A percentile compares a stretch with the other conserved stretches of the same genome.
Evolutionary conservation across 805 yeast species (phyloP).

Genomic region (Candida khao-thaluensis): DNA sequence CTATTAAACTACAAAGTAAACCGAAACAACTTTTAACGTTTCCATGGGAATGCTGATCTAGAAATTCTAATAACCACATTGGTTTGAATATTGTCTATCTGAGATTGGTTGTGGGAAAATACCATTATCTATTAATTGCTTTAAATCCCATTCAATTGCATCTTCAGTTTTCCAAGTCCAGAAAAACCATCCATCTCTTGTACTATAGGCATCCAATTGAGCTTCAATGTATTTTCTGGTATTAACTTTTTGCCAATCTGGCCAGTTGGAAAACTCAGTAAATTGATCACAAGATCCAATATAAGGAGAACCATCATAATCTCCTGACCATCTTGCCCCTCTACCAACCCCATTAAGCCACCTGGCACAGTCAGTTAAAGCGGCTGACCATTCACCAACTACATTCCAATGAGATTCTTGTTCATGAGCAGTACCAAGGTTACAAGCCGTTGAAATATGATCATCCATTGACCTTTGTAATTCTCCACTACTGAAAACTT

Average conservation of each 20-base stretch:
- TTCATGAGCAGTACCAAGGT: conserved; percentile 28
- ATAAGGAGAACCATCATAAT: conserved; percentile 38
- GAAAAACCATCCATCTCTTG: conserved; percentile 82
- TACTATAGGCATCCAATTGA: conserved; percentile 78
- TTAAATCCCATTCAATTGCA: conserved; percentile 84
- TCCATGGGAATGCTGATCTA: conserved; percentile 3
- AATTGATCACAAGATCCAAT: conserved; percentile 61
- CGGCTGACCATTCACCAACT: conserved; percentile 89
- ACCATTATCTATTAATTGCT: conserved; percentile 52
- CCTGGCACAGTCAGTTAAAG: conserved; percentile 84
- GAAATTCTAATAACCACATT: conserved; percentile 47
- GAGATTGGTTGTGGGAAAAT: conserved; percentile 80
- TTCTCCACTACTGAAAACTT: conserved; percentile 70
- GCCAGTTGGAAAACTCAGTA: conserved; percentile 47
- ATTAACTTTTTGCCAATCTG: conserved; percentile 51
- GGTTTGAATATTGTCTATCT: conserved; percentile 67
- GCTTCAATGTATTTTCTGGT: conserved; percentile 81
- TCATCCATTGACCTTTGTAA: conserved; percentile 57
- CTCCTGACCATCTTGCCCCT: conserved; percentile 80
- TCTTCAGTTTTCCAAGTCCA: conserved; percentile 93
- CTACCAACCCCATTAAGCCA: conserved; percentile 87
- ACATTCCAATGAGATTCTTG: conserved; percentile 70
- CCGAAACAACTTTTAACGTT: conserved; percentile 7
- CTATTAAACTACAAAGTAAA: conserved; percentile 3
- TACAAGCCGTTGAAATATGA: conserved; percentile 47